Evolutionary conservation across 305 asterid species (phyloP).

Genomic region (Solanum hybrid): DNA sequence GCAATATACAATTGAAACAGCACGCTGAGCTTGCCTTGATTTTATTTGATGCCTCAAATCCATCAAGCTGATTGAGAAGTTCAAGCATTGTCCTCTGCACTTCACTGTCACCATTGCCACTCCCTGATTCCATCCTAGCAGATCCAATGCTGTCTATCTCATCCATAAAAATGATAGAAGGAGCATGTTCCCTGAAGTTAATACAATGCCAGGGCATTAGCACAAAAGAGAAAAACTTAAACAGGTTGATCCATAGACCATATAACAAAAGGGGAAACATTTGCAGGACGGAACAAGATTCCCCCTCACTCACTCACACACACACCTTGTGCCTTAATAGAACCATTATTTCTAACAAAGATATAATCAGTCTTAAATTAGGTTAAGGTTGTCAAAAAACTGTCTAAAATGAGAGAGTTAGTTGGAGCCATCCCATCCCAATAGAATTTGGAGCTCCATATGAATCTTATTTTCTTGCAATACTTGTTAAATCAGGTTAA

Average conservation of each 20-base stretch:
- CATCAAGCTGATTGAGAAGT: constrained; percentile 95
- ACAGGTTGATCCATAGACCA: not conserved
- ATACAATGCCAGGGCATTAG: constrained; percentile 1
- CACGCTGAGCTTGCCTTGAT: constrained; percentile 32
- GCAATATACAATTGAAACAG: not conserved
- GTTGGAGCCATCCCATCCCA: not conserved
- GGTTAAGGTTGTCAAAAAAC: not conserved
- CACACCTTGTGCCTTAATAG: not conserved
- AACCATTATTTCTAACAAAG: not conserved
- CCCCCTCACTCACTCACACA: not conserved
- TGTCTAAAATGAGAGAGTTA: not conserved
- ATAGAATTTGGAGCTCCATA: not conserved
- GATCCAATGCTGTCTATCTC: constrained; percentile 96
- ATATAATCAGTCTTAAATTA: not conserved
- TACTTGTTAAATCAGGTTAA: not conserved
- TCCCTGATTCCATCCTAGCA: constrained; percentile 86
- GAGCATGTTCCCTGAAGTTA: constrained; percentile 75
- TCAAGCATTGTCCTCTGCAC: constrained; percentile 96
- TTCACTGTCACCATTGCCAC: constrained; percentile 95
- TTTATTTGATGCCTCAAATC: constrained; percentile 92
- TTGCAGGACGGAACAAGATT: not conserved
- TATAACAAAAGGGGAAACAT: not conserved
- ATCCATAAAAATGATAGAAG: constrained; percentile 95
- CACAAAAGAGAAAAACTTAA: not conserved
- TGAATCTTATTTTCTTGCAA: not conserved